phyloP scores from a whole-genome alignment of 352 stramenopile species.

The Pythium graminicola region DNA sequence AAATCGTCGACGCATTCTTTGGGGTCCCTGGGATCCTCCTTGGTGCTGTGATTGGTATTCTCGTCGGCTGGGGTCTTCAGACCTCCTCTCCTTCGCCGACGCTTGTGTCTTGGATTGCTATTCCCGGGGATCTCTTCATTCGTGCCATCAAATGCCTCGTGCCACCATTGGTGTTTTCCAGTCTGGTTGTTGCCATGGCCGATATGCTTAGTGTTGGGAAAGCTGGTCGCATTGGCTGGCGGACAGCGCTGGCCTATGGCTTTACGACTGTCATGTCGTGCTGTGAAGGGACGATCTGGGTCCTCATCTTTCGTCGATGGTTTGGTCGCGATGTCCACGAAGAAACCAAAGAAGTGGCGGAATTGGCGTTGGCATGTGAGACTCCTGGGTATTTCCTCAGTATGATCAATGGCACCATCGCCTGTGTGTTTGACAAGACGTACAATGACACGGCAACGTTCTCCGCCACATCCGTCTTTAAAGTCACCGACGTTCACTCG shows the following conservation, averaged over 20 bases:
- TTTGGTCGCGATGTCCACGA: conserved; percentile 12
- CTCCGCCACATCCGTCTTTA: conserved; percentile 28
- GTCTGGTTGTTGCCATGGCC: conserved; percentile 30
- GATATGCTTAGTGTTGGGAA: conserved; percentile 36
- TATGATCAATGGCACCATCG: conserved; percentile 16
- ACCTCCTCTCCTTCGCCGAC: background rate
- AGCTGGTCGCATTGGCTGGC: conserved; percentile 27
- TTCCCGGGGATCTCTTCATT: conserved; percentile 41
- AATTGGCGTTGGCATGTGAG: conserved; percentile 20
- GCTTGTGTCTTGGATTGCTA: conserved; percentile 19
- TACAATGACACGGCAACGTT: conserved; percentile 14
- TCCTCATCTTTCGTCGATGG: conserved; percentile 15
- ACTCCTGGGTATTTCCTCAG: conserved; percentile 17
- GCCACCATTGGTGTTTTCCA: conserved; percentile 37
- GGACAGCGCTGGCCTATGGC: conserved; percentile 27
- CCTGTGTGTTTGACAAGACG: conserved; percentile 12
- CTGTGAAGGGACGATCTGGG: conserved; percentile 13
- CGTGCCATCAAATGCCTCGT: conserved; percentile 45
- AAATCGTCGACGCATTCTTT: conserved; percentile 2
- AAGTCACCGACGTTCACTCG: conserved; percentile 43
- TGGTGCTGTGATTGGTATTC: conserved; percentile 1
- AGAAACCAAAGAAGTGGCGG: background rate
- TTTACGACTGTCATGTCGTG: conserved; percentile 13
- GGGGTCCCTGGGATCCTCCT: conserved; percentile 9
- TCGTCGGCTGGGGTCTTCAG: conserved; percentile 4